These are phyloP conservation scores for Penicillium verhagenii DNA, from an alignment of 495 filamentous ascomycete genomes.

Conservation along the genomic window DNA sequence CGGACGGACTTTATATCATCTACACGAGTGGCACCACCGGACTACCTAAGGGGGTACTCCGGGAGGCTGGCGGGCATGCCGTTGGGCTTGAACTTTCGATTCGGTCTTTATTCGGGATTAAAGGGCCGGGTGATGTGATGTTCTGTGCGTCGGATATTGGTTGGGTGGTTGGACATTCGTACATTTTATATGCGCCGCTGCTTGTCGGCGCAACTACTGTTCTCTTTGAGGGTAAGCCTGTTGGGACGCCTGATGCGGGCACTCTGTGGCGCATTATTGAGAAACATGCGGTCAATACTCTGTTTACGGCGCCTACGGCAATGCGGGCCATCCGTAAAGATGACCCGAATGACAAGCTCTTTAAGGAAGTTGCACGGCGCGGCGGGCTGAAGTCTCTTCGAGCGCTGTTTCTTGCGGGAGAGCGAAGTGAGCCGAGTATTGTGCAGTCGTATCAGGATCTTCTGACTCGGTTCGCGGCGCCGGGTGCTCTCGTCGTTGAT, in stretches of 20 bases:
- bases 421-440: constrained; percentile 85
- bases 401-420: constrained; percentile 83
- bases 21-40: constrained; percentile 88
- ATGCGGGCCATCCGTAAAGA: constrained; percentile 83
- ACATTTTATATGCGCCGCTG: constrained; percentile 82
- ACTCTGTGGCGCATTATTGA: constrained; percentile 86
- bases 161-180: constrained; percentile 84
- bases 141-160: constrained; percentile 83
- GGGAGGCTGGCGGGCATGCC: constrained; percentile 82
- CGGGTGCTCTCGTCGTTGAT: constrained; percentile 71
- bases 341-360: constrained; percentile 68
- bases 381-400: constrained; percentile 66
- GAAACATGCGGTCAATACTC: constrained; percentile 76
- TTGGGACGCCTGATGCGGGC: constrained; percentile 84
- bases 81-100: constrained; percentile 81
- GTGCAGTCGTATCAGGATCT: constrained; percentile 75
- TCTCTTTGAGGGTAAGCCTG: constrained; percentile 87
- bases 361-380: constrained; percentile 58
- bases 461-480: constrained; percentile 59
- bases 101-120: constrained; percentile 73
- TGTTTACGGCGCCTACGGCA: constrained; percentile 87
- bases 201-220: constrained; percentile 83
- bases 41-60: constrained; percentile 81
- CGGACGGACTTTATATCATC: constrained; percentile 84
- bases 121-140: constrained; percentile 78